phyloP scores from a whole-genome alignment of 345 rosid species.

The Euphorbia lathyris region DNA sequence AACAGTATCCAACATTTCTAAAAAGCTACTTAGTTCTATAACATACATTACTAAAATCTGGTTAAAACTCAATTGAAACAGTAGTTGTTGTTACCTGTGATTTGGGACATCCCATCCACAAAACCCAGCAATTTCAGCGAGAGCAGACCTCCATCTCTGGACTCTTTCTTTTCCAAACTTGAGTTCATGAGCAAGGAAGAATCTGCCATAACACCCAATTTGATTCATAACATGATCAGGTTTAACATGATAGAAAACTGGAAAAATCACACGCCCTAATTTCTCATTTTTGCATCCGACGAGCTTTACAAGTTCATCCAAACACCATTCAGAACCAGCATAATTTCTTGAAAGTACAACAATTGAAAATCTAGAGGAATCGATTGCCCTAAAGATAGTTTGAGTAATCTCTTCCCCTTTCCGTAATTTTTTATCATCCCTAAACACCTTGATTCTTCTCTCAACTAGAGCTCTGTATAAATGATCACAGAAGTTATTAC shows the following conservation, averaged over 20 bases:
- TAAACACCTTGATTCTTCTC: neutral
- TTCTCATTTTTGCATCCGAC: neutral
- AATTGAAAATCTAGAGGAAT: neutral
- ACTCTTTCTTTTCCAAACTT: neutral
- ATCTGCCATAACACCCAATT: neutral
- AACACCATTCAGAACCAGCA: neutral
- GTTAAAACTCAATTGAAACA: too few relatives aligned
- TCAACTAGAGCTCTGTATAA: neutral
- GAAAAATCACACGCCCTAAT: neutral
- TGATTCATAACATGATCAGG: slow-evolving; percentile 3
- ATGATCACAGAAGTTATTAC: neutral
- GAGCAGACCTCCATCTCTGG: slow-evolving; percentile 3
- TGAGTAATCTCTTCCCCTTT: neutral
- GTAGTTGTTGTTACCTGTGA: neutral
- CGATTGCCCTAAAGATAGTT: neutral
- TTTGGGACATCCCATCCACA: neutral
- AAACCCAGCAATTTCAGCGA: neutral
- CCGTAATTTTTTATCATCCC: slow-evolving; percentile 3
- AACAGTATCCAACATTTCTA: neutral
- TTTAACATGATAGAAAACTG: neutral
- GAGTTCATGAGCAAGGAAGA: neutral
- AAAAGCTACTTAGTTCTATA: neutral
- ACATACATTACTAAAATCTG: too few relatives aligned
- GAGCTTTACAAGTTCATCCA: slow-evolving; percentile 9
- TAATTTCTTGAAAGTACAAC: neutral